Evolutionary conservation across 1,284 basidiomycete genomes (phyloP), one percentile per base, ranked within the genome.

Genomic region (Phylloporus sp.): DNA sequence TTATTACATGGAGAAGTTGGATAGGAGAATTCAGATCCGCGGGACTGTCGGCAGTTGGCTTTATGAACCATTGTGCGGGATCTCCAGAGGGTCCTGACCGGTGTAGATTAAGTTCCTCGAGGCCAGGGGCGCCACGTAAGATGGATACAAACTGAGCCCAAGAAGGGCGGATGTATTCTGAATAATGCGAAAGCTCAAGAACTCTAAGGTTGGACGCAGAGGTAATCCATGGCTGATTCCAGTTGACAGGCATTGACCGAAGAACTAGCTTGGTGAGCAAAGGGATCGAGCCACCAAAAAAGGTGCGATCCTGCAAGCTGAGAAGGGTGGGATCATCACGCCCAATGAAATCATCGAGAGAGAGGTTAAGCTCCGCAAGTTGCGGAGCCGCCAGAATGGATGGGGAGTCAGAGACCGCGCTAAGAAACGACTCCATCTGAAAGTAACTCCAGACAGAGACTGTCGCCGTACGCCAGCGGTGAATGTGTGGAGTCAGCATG

Each of bases 231-330:
- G 67, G 20, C 79, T 82, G 56, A 73, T 73, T 78, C 89, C 89
- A 91, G 59, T 87, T 81, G 31, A 90, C 69, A 61, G 89, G 87
- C 3, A 90, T 84, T 39, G 87, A 88, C 85, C 85, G 89, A n/a
- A 58, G 29, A 37, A 50, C 12, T 13, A 60, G 3, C 42, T 1
- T 28, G 13, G 32, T 47, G 2, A 60, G 74, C 20, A 75, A 79
- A 4, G 89, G 89, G n/a, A 83, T 83, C 40, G 77, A 74, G 0
- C 86, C 86, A 28, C 81, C 72, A 74, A 91, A 90, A 7, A n/a
- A n/a, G n/a, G n/a, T n/a, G n/a, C n/a, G n/a, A n/a, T n/a, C n/a
- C n/a, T n/a, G n/a, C n/a, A n/a, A n/a, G n/a, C n/a, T n/a, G n/a
- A n/a, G n/a, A n/a, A 84, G 80, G 10, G 78, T 65, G 65, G 84